Evolutionary conservation across 257 asterid genomes (phyloP).

Genomic region (Nicotiana tabacum): DNA sequence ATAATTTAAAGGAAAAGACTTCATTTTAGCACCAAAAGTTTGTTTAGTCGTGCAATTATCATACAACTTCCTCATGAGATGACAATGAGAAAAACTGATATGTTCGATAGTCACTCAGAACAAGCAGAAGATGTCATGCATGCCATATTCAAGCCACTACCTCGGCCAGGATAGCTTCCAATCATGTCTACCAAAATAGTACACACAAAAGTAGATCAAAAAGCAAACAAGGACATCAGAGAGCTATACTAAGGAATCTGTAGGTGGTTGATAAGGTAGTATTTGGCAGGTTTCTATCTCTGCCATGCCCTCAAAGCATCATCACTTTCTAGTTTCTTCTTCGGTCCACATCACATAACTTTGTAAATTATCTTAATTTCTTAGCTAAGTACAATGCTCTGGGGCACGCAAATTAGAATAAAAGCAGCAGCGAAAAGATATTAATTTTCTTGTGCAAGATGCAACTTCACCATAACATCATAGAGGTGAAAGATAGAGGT

Average conservation of each 20-base stretch:
- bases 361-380: neutral
- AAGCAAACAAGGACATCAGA: neutral
- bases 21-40: neutral
- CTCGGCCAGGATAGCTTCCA: neutral
- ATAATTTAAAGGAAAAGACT: neutral
- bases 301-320: neutral
- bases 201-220: neutral
- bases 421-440: neutral
- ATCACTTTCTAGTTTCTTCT: neutral
- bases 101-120: neutral
- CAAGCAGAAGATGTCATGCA: neutral
- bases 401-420: neutral
- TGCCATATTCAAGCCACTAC: neutral
- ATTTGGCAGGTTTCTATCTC: neutral
- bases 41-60: neutral
- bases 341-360: neutral
- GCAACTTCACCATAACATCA: neutral
- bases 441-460: neutral
- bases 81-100: neutral
- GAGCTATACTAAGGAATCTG: neutral
- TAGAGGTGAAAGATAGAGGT: neutral
- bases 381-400: neutral
- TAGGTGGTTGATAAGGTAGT: neutral
- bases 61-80: neutral
- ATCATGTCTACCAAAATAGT: neutral